Evolutionary conservation across 345 rosid genomes (phyloP).

Genomic region (Eucalyptus pumila): DNA sequence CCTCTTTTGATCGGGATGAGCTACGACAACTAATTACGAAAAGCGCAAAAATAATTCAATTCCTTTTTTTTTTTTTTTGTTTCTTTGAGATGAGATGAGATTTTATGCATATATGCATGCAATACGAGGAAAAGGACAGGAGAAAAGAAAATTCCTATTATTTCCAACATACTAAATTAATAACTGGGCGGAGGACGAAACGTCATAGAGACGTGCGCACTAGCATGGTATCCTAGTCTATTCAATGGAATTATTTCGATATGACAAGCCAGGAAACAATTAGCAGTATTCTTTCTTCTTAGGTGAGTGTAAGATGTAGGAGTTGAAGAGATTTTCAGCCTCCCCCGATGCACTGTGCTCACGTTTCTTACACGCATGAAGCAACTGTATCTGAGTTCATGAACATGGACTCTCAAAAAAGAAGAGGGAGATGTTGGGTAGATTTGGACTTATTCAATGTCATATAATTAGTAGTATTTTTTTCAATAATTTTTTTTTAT

Average conservation of each 20-base stretch:
- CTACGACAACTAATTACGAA: background rate
- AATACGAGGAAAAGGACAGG: background rate
- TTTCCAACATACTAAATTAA: background rate
- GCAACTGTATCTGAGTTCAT: background rate
- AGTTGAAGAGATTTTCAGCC: background rate
- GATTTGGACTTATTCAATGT: background rate
- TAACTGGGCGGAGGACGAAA: background rate
- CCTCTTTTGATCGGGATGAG: background rate
- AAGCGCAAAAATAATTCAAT: background rate
- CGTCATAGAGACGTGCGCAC: background rate
- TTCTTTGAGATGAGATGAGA: background rate
- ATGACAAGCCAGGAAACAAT: background rate
- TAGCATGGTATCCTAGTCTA: background rate
- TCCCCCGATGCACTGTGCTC: background rate
- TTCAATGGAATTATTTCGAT: background rate
- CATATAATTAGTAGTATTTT: background rate
- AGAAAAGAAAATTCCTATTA: background rate
- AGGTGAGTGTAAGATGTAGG: background rate
- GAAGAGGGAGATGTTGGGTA: background rate
- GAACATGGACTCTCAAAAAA: background rate
- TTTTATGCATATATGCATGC: background rate
- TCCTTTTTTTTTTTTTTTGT: background rate
- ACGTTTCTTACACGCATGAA: background rate
- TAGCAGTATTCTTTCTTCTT: background rate
- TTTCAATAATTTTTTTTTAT: no score